phyloP scores from a whole-genome alignment of 139 green algal species.

The Chlorella sorokiniana region DNA sequence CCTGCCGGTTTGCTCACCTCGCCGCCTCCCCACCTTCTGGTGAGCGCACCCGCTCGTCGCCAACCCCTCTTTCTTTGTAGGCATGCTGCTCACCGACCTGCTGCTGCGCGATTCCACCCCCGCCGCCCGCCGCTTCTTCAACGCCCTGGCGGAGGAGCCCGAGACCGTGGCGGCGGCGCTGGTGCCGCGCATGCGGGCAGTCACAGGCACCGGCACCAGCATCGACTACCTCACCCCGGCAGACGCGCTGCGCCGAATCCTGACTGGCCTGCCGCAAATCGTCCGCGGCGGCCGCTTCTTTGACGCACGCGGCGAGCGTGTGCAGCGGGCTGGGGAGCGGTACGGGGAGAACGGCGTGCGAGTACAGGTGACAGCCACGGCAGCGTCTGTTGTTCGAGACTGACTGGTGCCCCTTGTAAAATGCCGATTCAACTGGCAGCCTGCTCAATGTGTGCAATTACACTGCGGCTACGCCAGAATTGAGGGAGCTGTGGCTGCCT shows the following conservation, averaged over 20 bases:
- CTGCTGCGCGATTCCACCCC: slow-evolving; percentile 59
- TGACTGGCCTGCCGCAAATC: slow-evolving; percentile 58
- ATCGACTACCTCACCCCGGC: slow-evolving; percentile 63
- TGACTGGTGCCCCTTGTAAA: too few relatives aligned
- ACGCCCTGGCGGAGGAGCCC: slow-evolving; percentile 70
- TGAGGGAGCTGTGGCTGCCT: too few relatives aligned
- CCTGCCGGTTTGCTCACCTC: neutral
- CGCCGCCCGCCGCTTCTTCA: slow-evolving; percentile 69
- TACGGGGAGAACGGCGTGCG: slow-evolving; percentile 48
- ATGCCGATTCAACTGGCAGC: too few relatives aligned
- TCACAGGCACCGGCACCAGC: slow-evolving; percentile 40
- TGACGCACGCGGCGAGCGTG: slow-evolving; percentile 57
- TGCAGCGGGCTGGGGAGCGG: slow-evolving; percentile 4
- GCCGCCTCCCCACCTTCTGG: neutral
- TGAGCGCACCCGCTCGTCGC: neutral
- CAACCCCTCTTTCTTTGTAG: neutral
- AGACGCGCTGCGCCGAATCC: slow-evolving; percentile 40
- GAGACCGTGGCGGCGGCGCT: slow-evolving; percentile 67
- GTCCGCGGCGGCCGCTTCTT: slow-evolving; percentile 70
- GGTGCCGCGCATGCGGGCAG: slow-evolving; percentile 52
- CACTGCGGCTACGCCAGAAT: too few relatives aligned
- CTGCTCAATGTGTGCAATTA: too few relatives aligned
- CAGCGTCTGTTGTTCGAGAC: too few relatives aligned
- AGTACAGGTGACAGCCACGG: too few relatives aligned
- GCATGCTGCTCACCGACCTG: slow-evolving; percentile 71